Evolutionary conservation across 2,329 filamentous ascomycete genomes (phyloP).

Genomic region (Emergomyces orientalis): DNA sequence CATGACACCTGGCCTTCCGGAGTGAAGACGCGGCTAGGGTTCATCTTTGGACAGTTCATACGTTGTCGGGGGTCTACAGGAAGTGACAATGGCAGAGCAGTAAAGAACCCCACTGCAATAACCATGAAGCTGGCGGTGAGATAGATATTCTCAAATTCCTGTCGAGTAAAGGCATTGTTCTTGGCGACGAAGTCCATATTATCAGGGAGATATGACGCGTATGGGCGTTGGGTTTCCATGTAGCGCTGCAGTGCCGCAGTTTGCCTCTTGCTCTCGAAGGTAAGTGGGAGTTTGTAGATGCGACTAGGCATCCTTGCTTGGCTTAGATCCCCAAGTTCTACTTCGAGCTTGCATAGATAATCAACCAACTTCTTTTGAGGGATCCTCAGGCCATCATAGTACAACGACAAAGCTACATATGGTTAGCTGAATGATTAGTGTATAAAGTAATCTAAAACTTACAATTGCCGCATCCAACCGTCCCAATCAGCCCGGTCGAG

Average conservation of each 20-base stretch:
- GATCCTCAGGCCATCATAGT: slow-evolving; percentile 38
- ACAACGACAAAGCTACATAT: slow-evolving; percentile 33
- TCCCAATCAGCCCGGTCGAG: slow-evolving; percentile 40
- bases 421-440: not conserved
- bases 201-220: slow-evolving; percentile 54
- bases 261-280: slow-evolving; percentile 32
- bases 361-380: slow-evolving; percentile 31
- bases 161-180: slow-evolving; percentile 44
- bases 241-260: slow-evolving; percentile 51
- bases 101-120: slow-evolving; percentile 48
- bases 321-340: slow-evolving; percentile 32
- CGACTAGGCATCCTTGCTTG: slow-evolving; percentile 36
- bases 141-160: slow-evolving; percentile 44
- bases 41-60: slow-evolving; percentile 48
- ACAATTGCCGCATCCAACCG: slow-evolving; percentile 42
- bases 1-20: slow-evolving; percentile 48
- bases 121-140: slow-evolving; percentile 44
- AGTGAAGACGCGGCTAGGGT: slow-evolving; percentile 48
- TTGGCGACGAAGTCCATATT: slow-evolving; percentile 50
- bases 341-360: slow-evolving; percentile 31
- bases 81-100: slow-evolving; percentile 43
- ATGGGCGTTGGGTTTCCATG: slow-evolving; percentile 51
- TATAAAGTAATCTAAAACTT: slow-evolving; percentile 9
- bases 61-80: slow-evolving; percentile 47
- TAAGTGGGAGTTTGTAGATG: slow-evolving; percentile 38